These are phyloP conservation scores for Yamadazyma kanchanaburiensis DNA, from an alignment of 1,139 yeast species.

Conservation along the genomic window DNA sequence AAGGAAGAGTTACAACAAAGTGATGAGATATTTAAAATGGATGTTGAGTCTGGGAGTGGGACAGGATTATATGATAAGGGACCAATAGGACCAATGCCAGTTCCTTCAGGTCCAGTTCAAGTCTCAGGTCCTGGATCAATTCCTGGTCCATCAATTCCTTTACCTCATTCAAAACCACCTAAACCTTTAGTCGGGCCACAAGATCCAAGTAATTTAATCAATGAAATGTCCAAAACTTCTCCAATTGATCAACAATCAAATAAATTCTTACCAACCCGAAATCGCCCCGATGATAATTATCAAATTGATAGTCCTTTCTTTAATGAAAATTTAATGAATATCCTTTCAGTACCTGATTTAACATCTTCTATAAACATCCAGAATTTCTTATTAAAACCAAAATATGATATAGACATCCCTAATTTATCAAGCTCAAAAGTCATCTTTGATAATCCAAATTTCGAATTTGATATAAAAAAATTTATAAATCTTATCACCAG, in stretches of 20 bases:
- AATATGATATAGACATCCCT: constrained; percentile 12
- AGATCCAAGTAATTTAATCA: neutral
- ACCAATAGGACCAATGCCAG: neutral
- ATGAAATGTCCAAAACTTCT: too few relatives aligned
- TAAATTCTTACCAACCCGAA: too few relatives aligned
- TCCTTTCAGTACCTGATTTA: constrained; percentile 10
- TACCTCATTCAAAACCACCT: neutral
- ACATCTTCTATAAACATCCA: constrained; percentile 11
- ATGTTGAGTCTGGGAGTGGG: constrained; percentile 12
- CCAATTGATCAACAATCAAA: neutral
- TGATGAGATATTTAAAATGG: constrained; percentile 30
- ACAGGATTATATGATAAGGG: neutral
- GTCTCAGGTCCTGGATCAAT: too few relatives aligned
- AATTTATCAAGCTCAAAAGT: constrained; percentile 13
- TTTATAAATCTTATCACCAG: constrained; percentile 19
- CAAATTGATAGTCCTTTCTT: constrained; percentile 11
- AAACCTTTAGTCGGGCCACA: neutral
- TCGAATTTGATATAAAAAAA: constrained; percentile 12
- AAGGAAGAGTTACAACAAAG: constrained; percentile 30
- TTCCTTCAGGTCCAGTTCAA: neutral
- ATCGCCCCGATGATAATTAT: too few relatives aligned
- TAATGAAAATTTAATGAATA: constrained; percentile 11
- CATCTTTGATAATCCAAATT: constrained; percentile 13
- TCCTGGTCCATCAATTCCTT: too few relatives aligned
- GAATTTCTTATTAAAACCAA: constrained; percentile 13